A percentile compares a stretch with the other conserved stretches of the same genome.
Conservation (phyloP, 2,329 filamentous ascomycete species). For the Aphanocladium album region DNA sequence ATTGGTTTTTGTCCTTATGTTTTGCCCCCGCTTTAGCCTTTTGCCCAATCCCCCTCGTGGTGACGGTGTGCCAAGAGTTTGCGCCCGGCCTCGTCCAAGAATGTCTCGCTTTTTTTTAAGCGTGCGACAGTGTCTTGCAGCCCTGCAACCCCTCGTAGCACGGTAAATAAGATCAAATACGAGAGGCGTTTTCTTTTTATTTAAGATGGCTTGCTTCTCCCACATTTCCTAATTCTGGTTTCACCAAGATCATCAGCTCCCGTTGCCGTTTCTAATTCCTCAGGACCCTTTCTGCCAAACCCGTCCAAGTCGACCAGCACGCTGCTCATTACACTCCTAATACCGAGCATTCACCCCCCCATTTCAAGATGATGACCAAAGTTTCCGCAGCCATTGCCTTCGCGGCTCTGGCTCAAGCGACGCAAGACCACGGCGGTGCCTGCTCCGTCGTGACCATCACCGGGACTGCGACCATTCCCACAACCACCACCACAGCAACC, state of each 20-base stretch:
- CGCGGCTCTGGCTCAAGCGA: conserved; percentile 11
- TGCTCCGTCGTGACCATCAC: conserved; percentile 18
- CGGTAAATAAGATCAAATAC: neutral
- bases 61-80: neutral
- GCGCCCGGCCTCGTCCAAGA: neutral
- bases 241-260: neutral
- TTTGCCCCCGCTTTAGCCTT: neutral
- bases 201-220: neutral
- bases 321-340: neutral
- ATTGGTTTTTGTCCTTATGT: neutral
- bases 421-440: neutral
- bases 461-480: neutral
- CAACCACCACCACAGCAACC: neutral
- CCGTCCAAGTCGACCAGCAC: neutral
- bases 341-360: too few relatives aligned
- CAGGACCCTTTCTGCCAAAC: neutral
- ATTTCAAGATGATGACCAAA: conserved; percentile 1
- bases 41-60: neutral
- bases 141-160: neutral
- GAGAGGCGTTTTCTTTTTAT: neutral
- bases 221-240: too few relatives aligned
- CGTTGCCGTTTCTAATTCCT: neutral
- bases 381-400: neutral
- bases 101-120: conserved; percentile 1
- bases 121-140: neutral